Percentiles rank a stretch among this genome's conserved stretches.
These are phyloP conservation scores for Clarireedia sp. DNA, from an alignment of 2,329 filamentous ascomycete genomes.

Conservation along the genomic window DNA sequence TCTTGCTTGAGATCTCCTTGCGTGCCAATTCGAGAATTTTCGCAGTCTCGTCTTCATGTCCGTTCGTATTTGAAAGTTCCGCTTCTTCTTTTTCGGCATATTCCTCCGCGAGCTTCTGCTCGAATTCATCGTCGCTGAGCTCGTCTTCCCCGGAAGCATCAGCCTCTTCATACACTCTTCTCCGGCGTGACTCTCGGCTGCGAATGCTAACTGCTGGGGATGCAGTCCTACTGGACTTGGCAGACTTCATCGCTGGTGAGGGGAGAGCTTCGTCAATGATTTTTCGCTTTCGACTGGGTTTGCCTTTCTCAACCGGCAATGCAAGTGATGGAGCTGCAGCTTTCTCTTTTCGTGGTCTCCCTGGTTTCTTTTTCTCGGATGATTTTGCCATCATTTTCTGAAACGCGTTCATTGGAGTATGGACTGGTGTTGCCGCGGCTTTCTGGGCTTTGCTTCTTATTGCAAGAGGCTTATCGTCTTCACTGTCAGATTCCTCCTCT, in stretches of 20 bases:
- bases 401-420: slow-evolving; percentile 35
- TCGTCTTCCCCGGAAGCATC: slow-evolving; percentile 52
- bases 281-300: slow-evolving; percentile 50
- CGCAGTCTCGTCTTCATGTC: slow-evolving; percentile 52
- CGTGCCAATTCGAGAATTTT: slow-evolving; percentile 70
- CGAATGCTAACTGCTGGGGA: slow-evolving; percentile 51
- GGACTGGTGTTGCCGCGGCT: slow-evolving; percentile 10
- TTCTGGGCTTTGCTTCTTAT: slow-evolving; percentile 16
- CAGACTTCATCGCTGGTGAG: slow-evolving; percentile 54
- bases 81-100: slow-evolving; percentile 37
- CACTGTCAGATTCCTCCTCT: slow-evolving; percentile 22
- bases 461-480: slow-evolving; percentile 25
- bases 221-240: slow-evolving; percentile 65
- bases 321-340: background rate
- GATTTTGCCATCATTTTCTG: slow-evolving; percentile 34
- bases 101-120: slow-evolving; percentile 64
- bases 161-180: slow-evolving; percentile 42
- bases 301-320: slow-evolving; percentile 14
- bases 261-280: slow-evolving; percentile 31
- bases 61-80: slow-evolving; percentile 41
- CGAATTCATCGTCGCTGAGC: slow-evolving; percentile 78
- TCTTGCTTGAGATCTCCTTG: slow-evolving; percentile 82
- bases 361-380: background rate
- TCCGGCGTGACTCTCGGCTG: slow-evolving; percentile 35
- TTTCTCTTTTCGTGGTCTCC: background rate